Conservation (phyloP, 257 asterid genomes). For the Solanum sitiens region DNA sequence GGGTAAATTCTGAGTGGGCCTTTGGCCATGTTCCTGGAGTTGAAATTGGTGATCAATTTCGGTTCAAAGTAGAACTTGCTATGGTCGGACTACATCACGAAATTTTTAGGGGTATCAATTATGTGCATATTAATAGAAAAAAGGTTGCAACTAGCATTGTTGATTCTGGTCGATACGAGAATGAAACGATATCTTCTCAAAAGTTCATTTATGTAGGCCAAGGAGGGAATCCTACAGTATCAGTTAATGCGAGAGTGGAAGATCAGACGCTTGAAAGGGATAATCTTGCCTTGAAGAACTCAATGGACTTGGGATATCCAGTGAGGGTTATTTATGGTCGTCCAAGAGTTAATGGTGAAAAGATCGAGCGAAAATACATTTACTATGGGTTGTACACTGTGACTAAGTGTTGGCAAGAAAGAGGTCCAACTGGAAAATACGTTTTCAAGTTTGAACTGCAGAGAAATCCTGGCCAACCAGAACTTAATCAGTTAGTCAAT, state of each 20-base stretch:
- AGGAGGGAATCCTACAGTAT: constrained; percentile 9
- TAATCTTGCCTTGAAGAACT: constrained; percentile 26
- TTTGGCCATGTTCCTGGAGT: background rate
- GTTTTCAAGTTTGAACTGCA: constrained; percentile 21
- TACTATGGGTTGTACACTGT: constrained; percentile 31
- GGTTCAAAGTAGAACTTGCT: background rate
- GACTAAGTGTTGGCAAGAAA: constrained; percentile 12
- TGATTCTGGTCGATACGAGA: background rate
- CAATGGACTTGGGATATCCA: constrained; percentile 1
- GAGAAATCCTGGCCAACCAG: no score
- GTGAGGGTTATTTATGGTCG: constrained; percentile 26
- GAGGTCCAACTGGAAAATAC: constrained; percentile 1
- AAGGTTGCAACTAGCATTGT: background rate
- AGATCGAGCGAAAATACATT: background rate
- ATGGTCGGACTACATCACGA: background rate
- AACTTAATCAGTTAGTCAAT: no score
- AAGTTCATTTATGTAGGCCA: constrained; percentile 24
- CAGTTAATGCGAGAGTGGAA: background rate
- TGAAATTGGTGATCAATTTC: background rate
- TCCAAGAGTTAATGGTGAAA: background rate
- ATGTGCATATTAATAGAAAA: no score
- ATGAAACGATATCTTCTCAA: background rate
- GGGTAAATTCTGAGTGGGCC: background rate
- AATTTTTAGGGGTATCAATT: background rate
- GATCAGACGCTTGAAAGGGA: constrained; percentile 21